phyloP scores from a whole-genome alignment of 2,329 filamentous ascomycete species.

The Septoria linicola region DNA sequence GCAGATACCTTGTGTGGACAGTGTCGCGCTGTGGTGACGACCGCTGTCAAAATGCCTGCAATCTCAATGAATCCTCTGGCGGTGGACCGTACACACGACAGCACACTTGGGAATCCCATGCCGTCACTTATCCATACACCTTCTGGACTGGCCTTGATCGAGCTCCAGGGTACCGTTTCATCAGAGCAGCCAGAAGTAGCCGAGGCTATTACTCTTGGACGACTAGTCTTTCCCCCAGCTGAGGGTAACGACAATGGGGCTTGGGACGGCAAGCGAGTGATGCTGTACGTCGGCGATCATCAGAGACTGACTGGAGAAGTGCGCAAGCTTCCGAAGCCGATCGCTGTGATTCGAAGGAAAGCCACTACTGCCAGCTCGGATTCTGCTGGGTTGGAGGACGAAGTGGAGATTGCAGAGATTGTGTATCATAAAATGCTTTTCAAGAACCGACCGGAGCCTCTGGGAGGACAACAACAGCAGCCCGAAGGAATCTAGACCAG shows the following conservation, averaged over 20 bases:
- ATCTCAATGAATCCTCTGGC: constrained; percentile 1
- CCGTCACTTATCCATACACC: constrained; percentile 85
- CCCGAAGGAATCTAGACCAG: neutral
- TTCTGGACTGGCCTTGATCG: constrained; percentile 81
- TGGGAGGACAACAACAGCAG: constrained; percentile 5
- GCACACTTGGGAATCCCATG: constrained; percentile 55
- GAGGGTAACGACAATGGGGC: constrained; percentile 62
- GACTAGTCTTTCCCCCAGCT: constrained; percentile 68
- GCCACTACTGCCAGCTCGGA: constrained; percentile 20
- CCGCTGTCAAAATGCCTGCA: neutral
- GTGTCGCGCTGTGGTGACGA: no score
- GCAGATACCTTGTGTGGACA: no score
- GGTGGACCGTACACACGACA: neutral
- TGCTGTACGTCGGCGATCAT: constrained; percentile 83
- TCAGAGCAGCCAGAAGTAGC: constrained; percentile 51
- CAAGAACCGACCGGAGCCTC: constrained; percentile 78
- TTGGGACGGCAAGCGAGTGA: constrained; percentile 83
- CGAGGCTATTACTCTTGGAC: constrained; percentile 60
- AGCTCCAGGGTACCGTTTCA: constrained; percentile 90
- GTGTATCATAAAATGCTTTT: constrained; percentile 86
- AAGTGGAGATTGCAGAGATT: constrained; percentile 82
- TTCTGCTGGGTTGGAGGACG: constrained; percentile 39
- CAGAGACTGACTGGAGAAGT: constrained; percentile 88
- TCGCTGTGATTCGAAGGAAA: constrained; percentile 72
- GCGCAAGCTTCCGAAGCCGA: constrained; percentile 75